Percentiles rank a stretch among this genome's conserved stretches.
Conservation (phyloP, 345 rosid genomes). For the Citropsis articulata region DNA sequence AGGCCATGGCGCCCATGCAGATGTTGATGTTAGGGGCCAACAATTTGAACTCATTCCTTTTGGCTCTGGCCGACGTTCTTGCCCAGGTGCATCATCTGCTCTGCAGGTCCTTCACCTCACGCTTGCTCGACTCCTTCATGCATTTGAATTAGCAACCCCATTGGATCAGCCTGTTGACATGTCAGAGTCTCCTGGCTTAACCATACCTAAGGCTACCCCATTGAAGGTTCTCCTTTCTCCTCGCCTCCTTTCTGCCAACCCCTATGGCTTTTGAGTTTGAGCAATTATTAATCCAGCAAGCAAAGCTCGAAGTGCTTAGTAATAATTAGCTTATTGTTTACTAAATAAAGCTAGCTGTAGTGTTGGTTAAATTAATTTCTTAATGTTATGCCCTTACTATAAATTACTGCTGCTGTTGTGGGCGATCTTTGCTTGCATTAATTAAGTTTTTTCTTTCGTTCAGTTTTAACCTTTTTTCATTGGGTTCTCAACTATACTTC, state of each 20-base stretch:
- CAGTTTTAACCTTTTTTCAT: too few relatives aligned
- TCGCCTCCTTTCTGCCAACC: constrained; percentile 22
- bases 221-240: constrained; percentile 40
- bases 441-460: too few relatives aligned
- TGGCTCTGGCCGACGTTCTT: constrained; percentile 48
- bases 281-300: too few relatives aligned
- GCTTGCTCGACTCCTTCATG: constrained; percentile 43
- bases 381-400: too few relatives aligned
- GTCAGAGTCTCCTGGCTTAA: constrained; percentile 31
- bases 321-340: too few relatives aligned
- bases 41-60: constrained; percentile 46
- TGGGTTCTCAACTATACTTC: too few relatives aligned
- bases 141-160: constrained; percentile 33
- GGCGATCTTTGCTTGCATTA: too few relatives aligned
- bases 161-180: constrained; percentile 22
- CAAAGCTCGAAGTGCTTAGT: too few relatives aligned
- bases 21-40: constrained; percentile 42
- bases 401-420: too few relatives aligned
- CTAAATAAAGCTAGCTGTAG: too few relatives aligned
- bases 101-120: constrained; percentile 36
- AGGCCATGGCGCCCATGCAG: constrained; percentile 12
- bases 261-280: neutral
- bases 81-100: constrained; percentile 42
- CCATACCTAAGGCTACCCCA: constrained; percentile 43
- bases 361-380: too few relatives aligned